Conservation (phyloP, 305 asterid genomes). For the Fraxinus sp. region DNA sequence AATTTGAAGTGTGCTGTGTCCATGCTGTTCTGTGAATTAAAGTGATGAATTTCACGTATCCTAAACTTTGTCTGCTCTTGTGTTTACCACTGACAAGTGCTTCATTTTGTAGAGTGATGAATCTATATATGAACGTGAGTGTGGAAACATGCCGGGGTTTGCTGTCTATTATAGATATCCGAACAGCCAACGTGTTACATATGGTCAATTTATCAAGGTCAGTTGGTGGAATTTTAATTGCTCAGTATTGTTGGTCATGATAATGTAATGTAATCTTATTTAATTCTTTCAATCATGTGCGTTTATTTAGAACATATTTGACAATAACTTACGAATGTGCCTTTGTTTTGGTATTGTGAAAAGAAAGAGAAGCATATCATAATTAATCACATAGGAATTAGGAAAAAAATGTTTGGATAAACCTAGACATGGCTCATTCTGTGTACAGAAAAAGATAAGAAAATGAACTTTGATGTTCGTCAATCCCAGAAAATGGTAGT, state of each 20-base stretch:
- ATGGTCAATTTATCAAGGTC: conserved; percentile 94
- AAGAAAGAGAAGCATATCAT: not conserved
- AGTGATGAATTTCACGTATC: conserved; percentile 7
- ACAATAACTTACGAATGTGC: not conserved
- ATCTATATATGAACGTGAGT: conserved; percentile 90
- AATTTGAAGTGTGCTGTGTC: not conserved
- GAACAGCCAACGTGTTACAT: conserved; percentile 95
- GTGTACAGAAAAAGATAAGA: not conserved
- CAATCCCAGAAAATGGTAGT: not conserved
- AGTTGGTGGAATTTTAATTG: conserved; percentile 26
- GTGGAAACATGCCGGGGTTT: conserved; percentile 99
- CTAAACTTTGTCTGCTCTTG: not conserved
- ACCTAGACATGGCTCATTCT: not conserved
- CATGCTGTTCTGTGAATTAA: not conserved
- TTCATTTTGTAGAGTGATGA: conserved; percentile 69
- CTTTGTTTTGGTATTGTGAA: not conserved
- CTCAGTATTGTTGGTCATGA: conserved; percentile 12
- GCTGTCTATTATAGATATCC: conserved; percentile 98
- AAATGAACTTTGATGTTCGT: not conserved
- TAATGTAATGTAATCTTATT: not conserved
- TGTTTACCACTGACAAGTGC: conserved; percentile 15
- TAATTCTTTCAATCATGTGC: not conserved
- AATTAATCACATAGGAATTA: not conserved
- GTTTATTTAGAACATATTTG: not conserved
- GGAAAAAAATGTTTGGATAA: not conserved